Base-by-base conservation (phyloP, 2,329 filamentous ascomycete species). In the Fusarium duplospermum region DNA sequence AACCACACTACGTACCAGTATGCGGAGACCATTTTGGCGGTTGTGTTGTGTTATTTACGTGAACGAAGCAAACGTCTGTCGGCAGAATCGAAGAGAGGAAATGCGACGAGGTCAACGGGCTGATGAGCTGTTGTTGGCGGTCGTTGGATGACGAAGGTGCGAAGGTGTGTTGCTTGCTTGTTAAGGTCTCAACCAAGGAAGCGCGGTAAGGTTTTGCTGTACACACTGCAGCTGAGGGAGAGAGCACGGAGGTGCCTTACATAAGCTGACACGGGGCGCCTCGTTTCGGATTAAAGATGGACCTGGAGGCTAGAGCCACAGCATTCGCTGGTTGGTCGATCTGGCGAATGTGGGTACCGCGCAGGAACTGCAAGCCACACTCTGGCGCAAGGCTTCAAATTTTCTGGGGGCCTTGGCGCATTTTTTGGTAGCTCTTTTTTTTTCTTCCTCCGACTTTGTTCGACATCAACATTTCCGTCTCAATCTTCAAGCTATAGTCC, bases 11-110 rank as follows among this genome's bases (percentile, higher is more conserved):
- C 93, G 87, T 89, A 96, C 94, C 94, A 96, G 84, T 93, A 89
- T 88, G 95, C 93, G 81, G 92, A 87, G 84, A 91, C 86, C 93
- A 96, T 96, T 82, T 86, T 92, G 88, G 73, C 81, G 82, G 81
- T 77, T 82, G 45, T 47, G 45, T 50, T 50, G 45, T 50, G 45
- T 22, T 8, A 1, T 50, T 47, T 70, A 77, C 71, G 73, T 77
- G 70, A 63, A 64, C 47, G 58, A 62, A 64, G 54, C 42, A 64
- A 66, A 50, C 56, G 61, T 75, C 9, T 63, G 58, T 75, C 66
- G 72, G 57, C 61, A 73, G 61, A 67, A 71, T 72, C 58, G 69
- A 69, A 27, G 11, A 52, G 59, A 33, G 58, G 66, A 69, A 64
- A 59, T 64, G 66, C 70, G 75, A 73, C 40, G 58, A 72, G 45